Percentiles rank a stretch among this genome's conserved stretches.
Conservation (phyloP, 2,329 filamentous ascomycete genomes). For the Neonectria magnoliae region DNA sequence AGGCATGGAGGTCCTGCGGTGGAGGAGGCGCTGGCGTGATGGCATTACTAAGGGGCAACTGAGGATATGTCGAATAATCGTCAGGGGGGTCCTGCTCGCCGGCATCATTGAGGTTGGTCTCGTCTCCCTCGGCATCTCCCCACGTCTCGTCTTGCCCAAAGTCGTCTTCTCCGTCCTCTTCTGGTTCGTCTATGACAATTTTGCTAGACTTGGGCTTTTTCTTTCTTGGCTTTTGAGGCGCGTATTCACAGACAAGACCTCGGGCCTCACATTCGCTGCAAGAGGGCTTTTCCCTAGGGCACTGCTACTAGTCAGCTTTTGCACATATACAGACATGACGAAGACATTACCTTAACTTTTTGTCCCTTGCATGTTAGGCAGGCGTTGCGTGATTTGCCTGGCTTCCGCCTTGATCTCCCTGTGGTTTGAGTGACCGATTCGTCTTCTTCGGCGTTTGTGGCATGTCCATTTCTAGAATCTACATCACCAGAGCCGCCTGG, state of each 20-base stretch:
- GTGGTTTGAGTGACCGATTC: constrained; percentile 1
- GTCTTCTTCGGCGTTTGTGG: constrained; percentile 13
- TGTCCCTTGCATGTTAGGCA: constrained; percentile 50
- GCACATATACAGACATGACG: too few species aligned
- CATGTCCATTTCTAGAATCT: constrained; percentile 22
- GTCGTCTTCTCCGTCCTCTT: constrained; percentile 27
- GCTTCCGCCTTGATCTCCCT: constrained; percentile 32
- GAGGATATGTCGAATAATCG: constrained; percentile 41
- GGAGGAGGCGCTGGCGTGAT: constrained; percentile 37
- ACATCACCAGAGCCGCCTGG: constrained; percentile 26
- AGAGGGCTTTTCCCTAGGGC: constrained; percentile 52
- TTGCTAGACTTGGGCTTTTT: constrained; percentile 36
- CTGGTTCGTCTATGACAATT: constrained; percentile 27
- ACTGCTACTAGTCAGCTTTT: constrained; percentile 43
- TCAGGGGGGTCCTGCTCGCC: neutral
- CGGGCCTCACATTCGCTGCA: constrained; percentile 51
- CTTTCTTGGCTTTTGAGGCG: constrained; percentile 45
- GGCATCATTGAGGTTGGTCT: neutral
- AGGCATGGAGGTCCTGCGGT: constrained; percentile 29
- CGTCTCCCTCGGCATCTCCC: constrained; percentile 14
- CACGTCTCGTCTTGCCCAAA: constrained; percentile 30
- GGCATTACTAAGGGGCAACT: constrained; percentile 44
- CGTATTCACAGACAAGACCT: constrained; percentile 52
- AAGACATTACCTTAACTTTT: constrained; percentile 52
- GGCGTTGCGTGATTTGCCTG: constrained; percentile 46